phyloP scores from a whole-genome alignment of 345 rosid genomes.

The Toxicodendron radicans region DNA sequence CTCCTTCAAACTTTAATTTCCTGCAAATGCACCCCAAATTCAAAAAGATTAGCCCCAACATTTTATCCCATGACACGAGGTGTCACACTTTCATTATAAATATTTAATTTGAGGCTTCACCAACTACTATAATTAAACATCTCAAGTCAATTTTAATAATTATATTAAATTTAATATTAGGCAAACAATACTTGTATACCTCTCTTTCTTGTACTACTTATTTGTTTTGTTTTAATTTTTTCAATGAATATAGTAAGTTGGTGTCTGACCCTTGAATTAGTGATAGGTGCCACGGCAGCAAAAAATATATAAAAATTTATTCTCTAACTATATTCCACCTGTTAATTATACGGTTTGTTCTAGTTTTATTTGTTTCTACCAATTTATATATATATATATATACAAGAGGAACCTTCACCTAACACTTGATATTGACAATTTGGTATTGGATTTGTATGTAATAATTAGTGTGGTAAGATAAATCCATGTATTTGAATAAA shows the following conservation, averaged over 20 bases:
- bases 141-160: background rate
- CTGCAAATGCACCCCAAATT: too few species aligned
- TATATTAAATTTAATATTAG: background rate
- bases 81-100: too few species aligned
- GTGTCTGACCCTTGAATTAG: background rate
- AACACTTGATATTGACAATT: conserved; percentile 6
- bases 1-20: too few species aligned
- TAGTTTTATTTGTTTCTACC: background rate
- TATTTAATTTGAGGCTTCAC: background rate
- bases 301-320: background rate
- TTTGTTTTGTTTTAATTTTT: background rate
- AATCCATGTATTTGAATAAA: background rate
- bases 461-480: too few species aligned
- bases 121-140: background rate
- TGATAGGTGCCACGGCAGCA: background rate
- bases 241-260: background rate
- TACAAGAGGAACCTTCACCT: background rate
- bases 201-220: background rate
- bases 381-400: too few species aligned
- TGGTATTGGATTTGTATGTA: background rate
- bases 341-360: background rate
- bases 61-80: too few species aligned
- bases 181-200: background rate
- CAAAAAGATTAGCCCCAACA: too few species aligned
- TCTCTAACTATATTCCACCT: background rate